Percentiles rank a stretch among this genome's conserved stretches.
Conservation (phyloP, 768 basidiomycete species). For the Naematelia encephala region DNA sequence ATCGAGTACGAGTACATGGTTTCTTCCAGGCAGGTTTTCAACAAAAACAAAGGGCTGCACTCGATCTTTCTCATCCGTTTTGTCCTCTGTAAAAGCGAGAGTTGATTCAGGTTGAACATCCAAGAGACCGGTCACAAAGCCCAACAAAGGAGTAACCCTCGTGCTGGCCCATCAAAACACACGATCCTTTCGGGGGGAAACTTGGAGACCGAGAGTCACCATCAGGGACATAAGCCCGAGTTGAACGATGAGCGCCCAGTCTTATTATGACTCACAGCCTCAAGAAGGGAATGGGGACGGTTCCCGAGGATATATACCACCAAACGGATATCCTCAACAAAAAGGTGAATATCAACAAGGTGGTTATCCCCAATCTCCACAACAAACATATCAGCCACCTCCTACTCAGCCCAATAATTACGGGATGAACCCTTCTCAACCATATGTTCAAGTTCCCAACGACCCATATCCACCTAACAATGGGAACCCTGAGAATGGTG, state of each 20-base stretch:
- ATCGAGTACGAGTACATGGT: too few relatives aligned
- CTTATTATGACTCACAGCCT: constrained; percentile 22
- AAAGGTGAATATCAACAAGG: constrained; percentile 6
- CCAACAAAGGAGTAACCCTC: neutral
- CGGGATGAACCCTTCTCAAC: constrained; percentile 41
- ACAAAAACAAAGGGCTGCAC: too few relatives aligned
- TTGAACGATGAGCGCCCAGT: constrained; percentile 15
- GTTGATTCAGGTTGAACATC: too few relatives aligned
- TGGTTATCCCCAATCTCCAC: constrained; percentile 8
- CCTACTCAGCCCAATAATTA: constrained; percentile 14
- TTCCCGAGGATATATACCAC: constrained; percentile 4
- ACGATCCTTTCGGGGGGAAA: neutral
- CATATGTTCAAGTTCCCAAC: constrained; percentile 26
- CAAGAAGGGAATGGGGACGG: neutral
- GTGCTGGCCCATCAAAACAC: neutral
- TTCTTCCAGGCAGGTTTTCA: too few relatives aligned
- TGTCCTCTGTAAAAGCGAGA: too few relatives aligned
- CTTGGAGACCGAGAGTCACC: neutral
- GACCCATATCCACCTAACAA: neutral
- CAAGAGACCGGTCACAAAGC: too few relatives aligned
- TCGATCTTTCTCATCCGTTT: too few relatives aligned
- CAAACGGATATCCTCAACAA: constrained; percentile 12
- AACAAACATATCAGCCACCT: constrained; percentile 18
- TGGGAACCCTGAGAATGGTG: constrained; percentile 8
- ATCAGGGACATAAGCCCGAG: neutral